Evolutionary conservation across 768 basidiomycete genomes (phyloP).

Genomic region (Leccinellum rugosiceps): DNA sequence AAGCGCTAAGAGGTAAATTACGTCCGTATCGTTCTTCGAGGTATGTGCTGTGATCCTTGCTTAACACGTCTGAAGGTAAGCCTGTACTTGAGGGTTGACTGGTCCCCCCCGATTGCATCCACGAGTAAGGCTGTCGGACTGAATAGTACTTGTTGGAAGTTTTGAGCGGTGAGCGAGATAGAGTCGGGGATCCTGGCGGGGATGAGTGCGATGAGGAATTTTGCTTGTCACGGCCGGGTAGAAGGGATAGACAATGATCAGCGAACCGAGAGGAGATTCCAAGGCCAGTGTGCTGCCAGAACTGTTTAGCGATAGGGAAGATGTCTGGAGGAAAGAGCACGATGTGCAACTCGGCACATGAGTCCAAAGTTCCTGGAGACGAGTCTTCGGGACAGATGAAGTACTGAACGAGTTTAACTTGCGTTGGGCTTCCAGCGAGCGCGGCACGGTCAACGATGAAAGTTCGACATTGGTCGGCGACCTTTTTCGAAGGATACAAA

Average conservation of each 20-base stretch:
- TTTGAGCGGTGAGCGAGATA: conserved; percentile 38
- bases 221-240: conserved; percentile 44
- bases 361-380: conserved; percentile 18
- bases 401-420: conserved; percentile 63
- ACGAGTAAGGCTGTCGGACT: conserved; percentile 15
- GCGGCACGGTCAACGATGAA: conserved; percentile 60
- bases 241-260: conserved; percentile 72
- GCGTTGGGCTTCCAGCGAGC: conserved; percentile 40
- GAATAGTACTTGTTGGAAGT: conserved; percentile 59
- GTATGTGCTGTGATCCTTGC: conserved; percentile 65
- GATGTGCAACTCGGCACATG: conserved; percentile 70
- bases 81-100: conserved; percentile 5
- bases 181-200: conserved; percentile 18
- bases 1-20: conserved; percentile 73
- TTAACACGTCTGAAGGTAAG: conserved; percentile 43
- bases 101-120: conserved; percentile 6
- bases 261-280: conserved; percentile 89
- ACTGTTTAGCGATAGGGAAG: conserved; percentile 73
- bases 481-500: conserved; percentile 68
- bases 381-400: conserved; percentile 63
- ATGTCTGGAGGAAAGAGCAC: conserved; percentile 67
- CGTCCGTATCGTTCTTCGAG: conserved; percentile 95
- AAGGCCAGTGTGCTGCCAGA: conserved; percentile 94
- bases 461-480: conserved; percentile 71
- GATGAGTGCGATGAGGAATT: conserved; percentile 25